Evolutionary conservation across 768 basidiomycete genomes (phyloP).

Genomic region (Hebeloma cylindrosporum): DNA sequence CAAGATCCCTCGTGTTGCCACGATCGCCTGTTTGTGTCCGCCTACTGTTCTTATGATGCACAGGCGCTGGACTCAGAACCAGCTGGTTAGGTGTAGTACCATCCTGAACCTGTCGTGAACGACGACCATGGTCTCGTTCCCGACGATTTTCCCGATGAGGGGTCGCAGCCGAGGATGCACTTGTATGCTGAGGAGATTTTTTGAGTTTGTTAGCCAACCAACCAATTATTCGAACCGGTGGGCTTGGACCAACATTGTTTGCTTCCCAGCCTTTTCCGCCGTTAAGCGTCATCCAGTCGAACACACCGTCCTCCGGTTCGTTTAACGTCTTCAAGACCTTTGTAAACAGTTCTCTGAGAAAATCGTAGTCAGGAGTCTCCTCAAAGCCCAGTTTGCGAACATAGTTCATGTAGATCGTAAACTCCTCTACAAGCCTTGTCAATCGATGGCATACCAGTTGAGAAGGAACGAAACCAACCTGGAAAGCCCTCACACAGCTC

Average conservation of each 20-base stretch:
- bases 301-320: conserved; percentile 89
- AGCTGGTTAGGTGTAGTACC: conserved; percentile 57
- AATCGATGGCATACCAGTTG: background rate
- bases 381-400: conserved; percentile 98
- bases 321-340: conserved; percentile 88
- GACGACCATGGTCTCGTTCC: conserved; percentile 53
- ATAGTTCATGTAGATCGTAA: conserved; percentile 98
- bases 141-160: conserved; percentile 58
- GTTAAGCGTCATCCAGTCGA: conserved; percentile 97
- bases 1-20: conserved; percentile 52
- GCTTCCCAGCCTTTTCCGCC: conserved; percentile 96
- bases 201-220: conserved; percentile 2
- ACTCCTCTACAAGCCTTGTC: conserved; percentile 68
- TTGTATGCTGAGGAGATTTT: conserved; percentile 45
- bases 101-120: conserved; percentile 60
- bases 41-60: conserved; percentile 58
- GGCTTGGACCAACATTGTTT: conserved; percentile 57
- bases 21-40: conserved; percentile 52
- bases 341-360: conserved; percentile 89
- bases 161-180: conserved; percentile 49
- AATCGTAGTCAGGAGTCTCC: conserved; percentile 97
- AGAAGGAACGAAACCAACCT: conserved; percentile 47
- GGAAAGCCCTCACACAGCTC: conserved; percentile 98
- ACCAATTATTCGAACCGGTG: conserved; percentile 1
- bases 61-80: conserved; percentile 64